phyloP scores from a whole-genome alignment of 1,284 basidiomycete genomes.

The Golubevia pallescens region DNA sequence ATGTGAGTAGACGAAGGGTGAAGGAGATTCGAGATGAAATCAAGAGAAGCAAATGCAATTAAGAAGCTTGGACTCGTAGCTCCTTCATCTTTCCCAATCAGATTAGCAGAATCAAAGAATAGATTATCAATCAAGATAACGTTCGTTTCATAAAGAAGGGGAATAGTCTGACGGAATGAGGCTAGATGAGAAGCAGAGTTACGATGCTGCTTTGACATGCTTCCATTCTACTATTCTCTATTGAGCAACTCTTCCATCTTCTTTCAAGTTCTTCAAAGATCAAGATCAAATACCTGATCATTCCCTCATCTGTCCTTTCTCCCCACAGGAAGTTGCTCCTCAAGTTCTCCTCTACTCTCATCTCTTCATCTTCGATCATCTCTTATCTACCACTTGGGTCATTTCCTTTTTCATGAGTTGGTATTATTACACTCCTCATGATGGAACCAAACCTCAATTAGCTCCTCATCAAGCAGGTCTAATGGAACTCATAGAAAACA shows the following conservation, averaged over 20 bases:
- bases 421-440: constrained; percentile 90
- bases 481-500: constrained; percentile 59
- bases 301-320: background rate
- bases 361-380: constrained; percentile 87
- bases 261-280: background rate
- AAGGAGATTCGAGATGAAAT: too few relatives aligned
- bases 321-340: constrained; percentile 78
- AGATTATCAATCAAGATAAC: too few relatives aligned
- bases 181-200: too few relatives aligned
- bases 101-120: too few relatives aligned
- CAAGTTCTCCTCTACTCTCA: constrained; percentile 88
- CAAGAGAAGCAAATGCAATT: too few relatives aligned
- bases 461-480: constrained; percentile 53
- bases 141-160: too few relatives aligned
- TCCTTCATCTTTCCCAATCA: too few relatives aligned
- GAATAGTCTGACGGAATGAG: too few relatives aligned
- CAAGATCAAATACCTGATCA: too few relatives aligned
- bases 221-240: too few relatives aligned
- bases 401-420: constrained; percentile 85
- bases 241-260: constrained; percentile 11
- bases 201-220: too few relatives aligned
- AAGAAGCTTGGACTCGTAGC: too few relatives aligned
- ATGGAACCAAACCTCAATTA: constrained; percentile 67
- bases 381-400: constrained; percentile 90
- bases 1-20: constrained; percentile 67